Base-by-base conservation (phyloP, 1,284 basidiomycete species). In the Cryptococcus hybrid region DNA sequence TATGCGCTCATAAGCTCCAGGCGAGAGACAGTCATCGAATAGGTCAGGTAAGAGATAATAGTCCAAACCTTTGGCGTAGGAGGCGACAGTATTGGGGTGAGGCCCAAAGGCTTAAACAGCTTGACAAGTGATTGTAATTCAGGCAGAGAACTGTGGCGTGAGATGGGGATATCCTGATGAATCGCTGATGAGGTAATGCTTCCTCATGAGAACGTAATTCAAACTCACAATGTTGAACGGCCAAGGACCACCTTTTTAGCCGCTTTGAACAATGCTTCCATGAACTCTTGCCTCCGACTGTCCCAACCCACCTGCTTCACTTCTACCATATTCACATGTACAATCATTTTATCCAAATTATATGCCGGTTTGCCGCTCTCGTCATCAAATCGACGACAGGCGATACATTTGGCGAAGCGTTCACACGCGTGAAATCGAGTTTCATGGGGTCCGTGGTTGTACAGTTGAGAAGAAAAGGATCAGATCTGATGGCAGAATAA, bases 351-450 rank as follows among this genome's bases (percentile, higher is more conserved):
- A 49, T 66, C 65, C 1, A 51, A 37, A 43, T 69, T 69, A 40
- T 60, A 65, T 6, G 50, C 56, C n/a, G 53, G 7, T 12, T 52
- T 47, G 30, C 62, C 61, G 30, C 30, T 30, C 4, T 47, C 34
- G 36, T 65, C 53, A 7, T 44, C 24, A 44, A 62, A 66, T 11
- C 55, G 55, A 44, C 64, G 57, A 55, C 76, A 71, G 2, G 13
- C 51, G 3, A 82, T 75, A 69, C 93, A 96, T 12, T 88, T 84
- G 68, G 86, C 81, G 54, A 86, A 86, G 0, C 89, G 83, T 68
- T 96, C 92, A 67, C 93, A 97, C 2, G 18, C 0, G 69, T 97
- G 93, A 68, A 96, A 95, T 0, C 92, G 84, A 0, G 89, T 88
- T 1, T 84, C n/a, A n/a, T n/a, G 5, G 81, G 72, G 37, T 92